phyloP scores from a whole-genome alignment of 129 eudicot species.

The Tagetes erecta region DNA sequence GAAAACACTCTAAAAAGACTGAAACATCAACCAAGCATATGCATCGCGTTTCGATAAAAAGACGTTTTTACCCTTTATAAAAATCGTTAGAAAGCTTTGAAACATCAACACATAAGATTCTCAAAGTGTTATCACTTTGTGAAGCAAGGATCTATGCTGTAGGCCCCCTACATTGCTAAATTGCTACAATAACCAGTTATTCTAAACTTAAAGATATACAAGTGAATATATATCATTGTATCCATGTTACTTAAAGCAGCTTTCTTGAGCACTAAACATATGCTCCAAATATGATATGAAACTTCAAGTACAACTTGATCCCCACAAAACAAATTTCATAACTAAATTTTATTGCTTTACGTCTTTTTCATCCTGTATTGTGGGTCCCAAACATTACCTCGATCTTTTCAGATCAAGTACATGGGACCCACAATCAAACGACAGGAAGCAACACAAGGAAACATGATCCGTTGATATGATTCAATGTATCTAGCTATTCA shows the following conservation, averaged over 20 bases:
- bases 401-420: not conserved
- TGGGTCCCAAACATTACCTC: not conserved
- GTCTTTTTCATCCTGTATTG: not conserved
- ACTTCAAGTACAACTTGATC: conserved; percentile 17
- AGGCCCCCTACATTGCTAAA: conserved; percentile 15
- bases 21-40: not conserved
- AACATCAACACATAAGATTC: conserved; percentile 24
- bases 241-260: conserved; percentile 24
- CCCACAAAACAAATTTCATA: conserved; percentile 6
- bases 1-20: not conserved
- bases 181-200: conserved; percentile 22
- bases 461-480: conserved; percentile 6
- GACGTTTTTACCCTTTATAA: conserved; percentile 16
- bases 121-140: conserved; percentile 29
- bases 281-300: conserved; percentile 20
- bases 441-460: not conserved
- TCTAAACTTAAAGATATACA: conserved; percentile 26
- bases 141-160: conserved; percentile 40
- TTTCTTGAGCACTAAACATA: conserved; percentile 17
- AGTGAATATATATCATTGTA: conserved; percentile 27
- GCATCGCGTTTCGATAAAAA: not conserved
- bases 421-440: not conserved
- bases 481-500: conserved; percentile 11
- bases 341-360: not conserved
- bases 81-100: conserved; percentile 7